Percentiles rank a stretch among this genome's conserved stretches.
These are phyloP conservation scores for Trichoderma asperellum DNA, from an alignment of 2,329 filamentous ascomycete species.

Conservation along the genomic window DNA sequence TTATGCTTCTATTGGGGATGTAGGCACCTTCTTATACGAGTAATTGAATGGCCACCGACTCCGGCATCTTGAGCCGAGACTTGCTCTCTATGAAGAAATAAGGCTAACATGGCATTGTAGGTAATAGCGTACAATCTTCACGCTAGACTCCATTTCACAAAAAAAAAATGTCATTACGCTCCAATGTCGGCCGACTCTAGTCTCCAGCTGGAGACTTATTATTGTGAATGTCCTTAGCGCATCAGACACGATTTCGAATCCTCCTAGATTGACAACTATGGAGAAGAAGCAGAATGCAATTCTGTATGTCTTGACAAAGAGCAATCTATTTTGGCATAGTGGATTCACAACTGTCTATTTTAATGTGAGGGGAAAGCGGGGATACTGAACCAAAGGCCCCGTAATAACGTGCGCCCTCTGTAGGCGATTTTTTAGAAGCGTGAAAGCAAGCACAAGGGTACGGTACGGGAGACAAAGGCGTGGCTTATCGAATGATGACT, in stretches of 20 bases:
- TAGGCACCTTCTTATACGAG: not conserved
- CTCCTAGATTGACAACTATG: not conserved
- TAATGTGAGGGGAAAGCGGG: conserved; percentile 12
- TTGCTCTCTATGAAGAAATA: too few relatives aligned
- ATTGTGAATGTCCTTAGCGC: not conserved
- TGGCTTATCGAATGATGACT: not conserved
- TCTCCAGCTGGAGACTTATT: not conserved
- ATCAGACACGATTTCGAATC: not conserved
- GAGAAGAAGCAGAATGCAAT: not conserved
- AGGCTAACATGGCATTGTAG: not conserved
- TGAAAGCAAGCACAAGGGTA: not conserved
- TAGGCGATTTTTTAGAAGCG: not conserved
- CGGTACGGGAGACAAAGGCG: not conserved
- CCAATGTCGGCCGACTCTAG: not conserved
- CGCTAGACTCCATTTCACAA: too few relatives aligned
- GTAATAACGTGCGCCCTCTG: conserved; percentile 17
- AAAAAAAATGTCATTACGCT: not conserved
- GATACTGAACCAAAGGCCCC: not conserved
- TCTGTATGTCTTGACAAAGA: conserved; percentile 7
- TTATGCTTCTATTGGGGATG: not conserved
- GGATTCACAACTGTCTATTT: not conserved
- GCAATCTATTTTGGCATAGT: conserved; percentile 14
- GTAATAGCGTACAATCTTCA: not conserved
- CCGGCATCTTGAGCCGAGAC: not conserved
- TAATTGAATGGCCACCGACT: not conserved